Percentiles rank a stretch among this genome's conserved stretches.
Evolutionary conservation across 768 basidiomycete genomes (phyloP).

Genomic region (Leccinum variicolor): DNA sequence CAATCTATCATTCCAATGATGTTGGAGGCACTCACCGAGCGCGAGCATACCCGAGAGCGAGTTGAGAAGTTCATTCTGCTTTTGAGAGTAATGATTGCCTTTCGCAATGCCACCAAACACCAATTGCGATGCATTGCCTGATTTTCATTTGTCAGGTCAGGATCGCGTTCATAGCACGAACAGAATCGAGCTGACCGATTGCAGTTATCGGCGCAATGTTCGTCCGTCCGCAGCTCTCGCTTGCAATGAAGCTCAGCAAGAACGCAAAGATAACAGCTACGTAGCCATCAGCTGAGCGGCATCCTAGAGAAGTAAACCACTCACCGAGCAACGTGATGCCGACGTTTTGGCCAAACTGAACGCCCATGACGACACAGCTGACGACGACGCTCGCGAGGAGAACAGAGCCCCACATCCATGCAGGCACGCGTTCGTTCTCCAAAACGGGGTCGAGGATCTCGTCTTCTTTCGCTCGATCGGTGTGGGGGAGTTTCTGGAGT

Average conservation of each 20-base stretch:
- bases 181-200: not conserved
- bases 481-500: not conserved
- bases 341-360: not conserved
- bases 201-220: not conserved
- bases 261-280: not conserved
- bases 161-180: not conserved
- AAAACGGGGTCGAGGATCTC: not conserved
- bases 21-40: not conserved
- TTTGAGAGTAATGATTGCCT: not conserved
- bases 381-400: not conserved
- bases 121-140: not conserved
- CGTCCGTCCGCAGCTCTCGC: not conserved
- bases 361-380: not conserved
- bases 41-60: not conserved
- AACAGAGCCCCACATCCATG: not conserved
- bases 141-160: not conserved
- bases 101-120: not conserved
- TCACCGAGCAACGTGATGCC: not conserved
- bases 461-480: not conserved
- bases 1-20: not conserved
- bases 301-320: not conserved
- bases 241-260: not conserved
- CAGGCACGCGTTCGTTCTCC: not conserved
- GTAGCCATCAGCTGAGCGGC: not conserved
- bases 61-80: not conserved